These are phyloP conservation scores for Vanilla planifolia DNA, from an alignment of 106 monocot species.

Conservation along the genomic window DNA sequence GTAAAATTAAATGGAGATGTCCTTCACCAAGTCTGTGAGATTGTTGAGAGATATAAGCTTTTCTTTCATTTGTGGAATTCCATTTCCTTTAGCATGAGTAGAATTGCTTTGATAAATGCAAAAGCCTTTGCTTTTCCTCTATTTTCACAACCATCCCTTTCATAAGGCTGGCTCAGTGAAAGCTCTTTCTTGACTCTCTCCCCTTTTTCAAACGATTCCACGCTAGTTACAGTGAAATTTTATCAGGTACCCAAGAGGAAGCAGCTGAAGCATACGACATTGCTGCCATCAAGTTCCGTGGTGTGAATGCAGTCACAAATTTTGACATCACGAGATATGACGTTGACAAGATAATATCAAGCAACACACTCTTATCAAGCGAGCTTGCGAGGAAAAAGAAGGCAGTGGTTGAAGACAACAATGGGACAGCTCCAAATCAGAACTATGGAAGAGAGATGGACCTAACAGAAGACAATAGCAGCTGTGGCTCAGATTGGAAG, in stretches of 20 bases:
- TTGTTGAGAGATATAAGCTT: too few relatives aligned
- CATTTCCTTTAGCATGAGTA: too few relatives aligned
- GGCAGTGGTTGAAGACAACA: slow-evolving; percentile 7
- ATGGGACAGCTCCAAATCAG: neutral
- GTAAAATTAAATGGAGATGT: too few relatives aligned
- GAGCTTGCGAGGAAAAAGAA: slow-evolving; percentile 66
- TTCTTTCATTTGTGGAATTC: too few relatives aligned
- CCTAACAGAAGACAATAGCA: slow-evolving; percentile 27
- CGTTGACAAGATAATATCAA: slow-evolving; percentile 79
- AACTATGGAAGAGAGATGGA: slow-evolving; percentile 17
- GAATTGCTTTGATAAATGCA: too few relatives aligned
- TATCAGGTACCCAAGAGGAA: slow-evolving; percentile 93
- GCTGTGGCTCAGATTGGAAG: slow-evolving; percentile 39
- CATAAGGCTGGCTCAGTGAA: too few relatives aligned
- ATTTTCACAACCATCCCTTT: too few relatives aligned
- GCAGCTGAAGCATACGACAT: slow-evolving; percentile 97
- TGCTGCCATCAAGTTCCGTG: slow-evolving; percentile 96
- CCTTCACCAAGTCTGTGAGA: too few relatives aligned
- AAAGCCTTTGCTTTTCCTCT: too few relatives aligned
- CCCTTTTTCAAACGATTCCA: too few relatives aligned
- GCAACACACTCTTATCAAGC: slow-evolving; percentile 69
- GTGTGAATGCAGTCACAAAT: slow-evolving; percentile 90
- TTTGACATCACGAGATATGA: slow-evolving; percentile 91
- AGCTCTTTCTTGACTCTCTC: too few relatives aligned
- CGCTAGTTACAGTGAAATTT: too few relatives aligned